Evolutionary conservation across 495 filamentous ascomycete genomes (phyloP).

Genomic region (Aspergillus heteromorphus): DNA sequence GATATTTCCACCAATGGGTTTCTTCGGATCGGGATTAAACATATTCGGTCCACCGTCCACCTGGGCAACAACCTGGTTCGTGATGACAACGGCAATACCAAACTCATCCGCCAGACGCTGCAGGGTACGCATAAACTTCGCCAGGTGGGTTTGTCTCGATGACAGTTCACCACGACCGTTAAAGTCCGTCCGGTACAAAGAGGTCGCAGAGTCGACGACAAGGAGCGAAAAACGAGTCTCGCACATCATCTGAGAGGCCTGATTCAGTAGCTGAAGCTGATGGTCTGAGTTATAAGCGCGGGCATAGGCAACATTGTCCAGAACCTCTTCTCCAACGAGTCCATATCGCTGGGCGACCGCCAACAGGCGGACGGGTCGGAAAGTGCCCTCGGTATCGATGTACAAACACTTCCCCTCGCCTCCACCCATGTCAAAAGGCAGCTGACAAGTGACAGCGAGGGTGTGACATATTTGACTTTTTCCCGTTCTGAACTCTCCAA

Average conservation of each 20-base stretch:
- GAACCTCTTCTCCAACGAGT: slow-evolving; percentile 89
- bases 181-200: slow-evolving; percentile 94
- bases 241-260: slow-evolving; percentile 97
- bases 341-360: slow-evolving; percentile 92
- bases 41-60: slow-evolving; percentile 95
- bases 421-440: slow-evolving; percentile 98
- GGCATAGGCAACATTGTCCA: slow-evolving; percentile 97
- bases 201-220: slow-evolving; percentile 90
- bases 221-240: slow-evolving; percentile 95
- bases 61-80: slow-evolving; percentile 97
- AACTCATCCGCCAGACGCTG: slow-evolving; percentile 96
- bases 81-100: slow-evolving; percentile 96
- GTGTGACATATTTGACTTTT: slow-evolving; percentile 99
- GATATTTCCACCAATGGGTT: slow-evolving; percentile 97
- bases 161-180: slow-evolving; percentile 89
- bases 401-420: slow-evolving; percentile 99
- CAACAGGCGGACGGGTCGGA: slow-evolving; percentile 84
- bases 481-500: slow-evolving; percentile 95
- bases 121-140: slow-evolving; percentile 93
- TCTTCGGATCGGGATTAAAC: slow-evolving; percentile 99
- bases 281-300: slow-evolving; percentile 98
- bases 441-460: slow-evolving; percentile 93
- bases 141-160: slow-evolving; percentile 83
- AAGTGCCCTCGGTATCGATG: slow-evolving; percentile 97
- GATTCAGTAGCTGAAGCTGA: slow-evolving; percentile 88